Evolutionary conservation across 2,329 filamentous ascomycete genomes (phyloP), one percentile per base, ranked within the genome.

Genomic region (Monilinia fructigena): DNA sequence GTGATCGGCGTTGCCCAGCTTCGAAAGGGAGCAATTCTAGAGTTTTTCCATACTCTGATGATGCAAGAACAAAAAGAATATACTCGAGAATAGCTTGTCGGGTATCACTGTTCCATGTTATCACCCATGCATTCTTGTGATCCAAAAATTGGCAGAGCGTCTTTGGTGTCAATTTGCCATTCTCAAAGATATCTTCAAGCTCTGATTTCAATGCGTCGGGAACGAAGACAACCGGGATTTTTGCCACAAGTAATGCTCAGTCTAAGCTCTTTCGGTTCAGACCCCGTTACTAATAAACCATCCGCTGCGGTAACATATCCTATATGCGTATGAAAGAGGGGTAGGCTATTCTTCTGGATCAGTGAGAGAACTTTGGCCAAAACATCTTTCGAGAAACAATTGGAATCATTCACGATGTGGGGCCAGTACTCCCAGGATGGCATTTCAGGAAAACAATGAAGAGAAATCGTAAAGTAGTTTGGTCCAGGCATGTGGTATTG

Each of bases 401-500:
- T 47, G 5, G 58, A 20, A 54, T 66, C 67, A 14, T 66, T 50
- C 4, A 61, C 53, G 18, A 20, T 50, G n/a, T 61, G 61, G 14
- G 73, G 72, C 71, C 72, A 74, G 20, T 40, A 54, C 3, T 68
- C 59, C 65, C 71, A 74, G 1, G 66, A 40, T 63, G 67, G 12
- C 20, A 68, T 38, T 4, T 35, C 1, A 12, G 66, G 66, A 54
- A 54, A 68, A 62, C 1, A 69, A 47, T 48, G 23, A 40, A 10
- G 67, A 69, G 12, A 72, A 23, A 48, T 66, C 40, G 47, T 16
- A 8, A 14, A 74, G 61, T 18, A 75, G 62, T 16, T 69, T 69
- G 47, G 70, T 66, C 76, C 76, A 78, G 5, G 72, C 71, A 31
- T 61, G 38, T 38, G 75, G 69, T 26, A 75, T 68, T 18, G 68